A percentile compares a stretch with the other conserved stretches of the same genome.
Evolutionary conservation across 2,329 filamentous ascomycete genomes (phyloP).

Genomic region (Gremmenia infestans): DNA sequence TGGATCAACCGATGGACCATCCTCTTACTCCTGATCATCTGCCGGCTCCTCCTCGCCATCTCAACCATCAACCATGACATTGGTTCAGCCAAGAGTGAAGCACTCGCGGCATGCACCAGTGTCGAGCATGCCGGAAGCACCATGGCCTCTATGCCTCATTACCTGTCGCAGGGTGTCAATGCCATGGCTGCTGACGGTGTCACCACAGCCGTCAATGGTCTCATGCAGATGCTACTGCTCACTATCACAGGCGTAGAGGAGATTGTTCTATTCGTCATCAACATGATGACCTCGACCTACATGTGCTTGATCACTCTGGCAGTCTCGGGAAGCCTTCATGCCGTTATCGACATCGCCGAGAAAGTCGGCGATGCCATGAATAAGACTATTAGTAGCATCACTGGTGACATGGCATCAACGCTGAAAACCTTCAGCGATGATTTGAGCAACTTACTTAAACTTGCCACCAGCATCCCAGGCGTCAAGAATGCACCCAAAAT

Average conservation of each 20-base stretch:
- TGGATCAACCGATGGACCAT: slow-evolving; percentile 99
- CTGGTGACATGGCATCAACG: slow-evolving; percentile 41
- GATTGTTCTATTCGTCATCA: slow-evolving; percentile 87
- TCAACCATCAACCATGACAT: slow-evolving; percentile 69
- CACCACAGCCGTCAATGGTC: slow-evolving; percentile 71
- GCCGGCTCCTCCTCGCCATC: slow-evolving; percentile 73
- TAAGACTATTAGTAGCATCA: slow-evolving; percentile 42
- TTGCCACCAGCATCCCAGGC: slow-evolving; percentile 44
- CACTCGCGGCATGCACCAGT: slow-evolving; percentile 81
- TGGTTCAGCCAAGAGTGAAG: slow-evolving; percentile 69
- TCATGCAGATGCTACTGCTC: slow-evolving; percentile 74
- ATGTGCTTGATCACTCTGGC: slow-evolving; percentile 83
- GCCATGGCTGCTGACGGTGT: slow-evolving; percentile 75
- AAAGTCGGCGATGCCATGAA: slow-evolving; percentile 58
- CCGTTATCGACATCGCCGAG: slow-evolving; percentile 58
- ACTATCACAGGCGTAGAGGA: slow-evolving; percentile 79
- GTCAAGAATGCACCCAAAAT: slow-evolving; percentile 45
- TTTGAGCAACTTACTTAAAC: slow-evolving; percentile 51
- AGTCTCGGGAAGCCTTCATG: slow-evolving; percentile 71
- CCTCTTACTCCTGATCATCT: slow-evolving; percentile 78
- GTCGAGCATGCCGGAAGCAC: slow-evolving; percentile 90
- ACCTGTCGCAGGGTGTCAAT: slow-evolving; percentile 85
- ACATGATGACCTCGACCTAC: slow-evolving; percentile 86
- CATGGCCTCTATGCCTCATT: slow-evolving; percentile 98
- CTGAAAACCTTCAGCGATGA: slow-evolving; percentile 52